These are phyloP conservation scores for Agapanthus africanus DNA, from an alignment of 106 monocot species.

Conservation along the genomic window DNA sequence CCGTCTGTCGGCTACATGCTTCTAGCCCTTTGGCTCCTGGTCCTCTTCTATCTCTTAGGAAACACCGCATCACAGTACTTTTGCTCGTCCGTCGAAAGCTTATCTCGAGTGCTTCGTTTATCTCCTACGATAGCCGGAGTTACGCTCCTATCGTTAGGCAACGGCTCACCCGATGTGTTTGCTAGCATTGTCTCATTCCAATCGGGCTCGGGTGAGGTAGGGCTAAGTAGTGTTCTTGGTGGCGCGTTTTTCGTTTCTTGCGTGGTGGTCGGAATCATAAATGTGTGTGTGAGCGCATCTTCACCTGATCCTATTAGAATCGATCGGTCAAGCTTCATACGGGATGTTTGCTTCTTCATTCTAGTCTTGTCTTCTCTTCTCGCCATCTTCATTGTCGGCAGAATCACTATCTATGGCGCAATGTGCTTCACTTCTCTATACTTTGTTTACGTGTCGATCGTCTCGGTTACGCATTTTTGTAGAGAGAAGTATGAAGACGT, in stretches of 20 bases:
- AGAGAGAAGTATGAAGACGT: slow-evolving; percentile 22
- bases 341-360: slow-evolving; percentile 47
- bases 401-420: slow-evolving; percentile 31
- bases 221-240: slow-evolving; percentile 55
- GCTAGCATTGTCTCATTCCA: slow-evolving; percentile 65
- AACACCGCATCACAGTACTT: slow-evolving; percentile 74
- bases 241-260: slow-evolving; percentile 56
- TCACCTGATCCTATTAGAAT: not conserved
- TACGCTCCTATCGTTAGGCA: slow-evolving; percentile 72
- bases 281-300: slow-evolving; percentile 10
- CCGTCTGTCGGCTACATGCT: slow-evolving; percentile 33
- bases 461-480: slow-evolving; percentile 30
- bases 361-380: slow-evolving; percentile 32
- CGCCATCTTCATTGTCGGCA: slow-evolving; percentile 30
- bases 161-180: slow-evolving; percentile 72
- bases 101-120: slow-evolving; percentile 35
- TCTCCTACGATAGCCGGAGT: slow-evolving; percentile 75
- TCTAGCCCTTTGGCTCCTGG: slow-evolving; percentile 42
- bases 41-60: slow-evolving; percentile 67
- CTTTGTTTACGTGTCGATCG: slow-evolving; percentile 34
- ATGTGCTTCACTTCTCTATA: slow-evolving; percentile 42
- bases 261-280: slow-evolving; percentile 49
- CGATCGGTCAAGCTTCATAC: slow-evolving; percentile 39
- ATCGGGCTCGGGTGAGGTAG: slow-evolving; percentile 39
- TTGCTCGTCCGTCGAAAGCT: slow-evolving; percentile 60